These are phyloP conservation scores for Pseudozyma hubeiensis DNA, from an alignment of 1,284 basidiomycete genomes.

Conservation along the genomic window DNA sequence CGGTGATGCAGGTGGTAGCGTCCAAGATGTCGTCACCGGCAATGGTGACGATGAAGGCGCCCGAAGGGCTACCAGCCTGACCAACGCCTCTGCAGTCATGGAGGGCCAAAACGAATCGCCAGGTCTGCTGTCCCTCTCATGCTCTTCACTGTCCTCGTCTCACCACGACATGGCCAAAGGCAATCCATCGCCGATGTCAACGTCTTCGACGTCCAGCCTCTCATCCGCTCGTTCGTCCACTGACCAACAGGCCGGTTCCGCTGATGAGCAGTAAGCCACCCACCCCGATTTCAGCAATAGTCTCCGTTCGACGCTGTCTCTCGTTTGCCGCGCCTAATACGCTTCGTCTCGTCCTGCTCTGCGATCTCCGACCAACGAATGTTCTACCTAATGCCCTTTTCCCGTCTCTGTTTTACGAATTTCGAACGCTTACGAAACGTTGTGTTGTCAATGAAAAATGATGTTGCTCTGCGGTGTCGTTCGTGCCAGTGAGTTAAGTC, in stretches of 20 bases:
- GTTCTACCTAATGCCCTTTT: too few species aligned
- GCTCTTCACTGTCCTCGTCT: not conserved
- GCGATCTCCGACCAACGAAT: too few species aligned
- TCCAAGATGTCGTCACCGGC: not conserved
- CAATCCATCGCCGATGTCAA: not conserved
- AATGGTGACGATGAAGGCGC: not conserved
- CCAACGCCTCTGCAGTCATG: not conserved
- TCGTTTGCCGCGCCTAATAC: too few species aligned
- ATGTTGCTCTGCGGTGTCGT: too few species aligned
- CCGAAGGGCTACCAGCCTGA: not conserved
- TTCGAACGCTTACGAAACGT: too few species aligned
- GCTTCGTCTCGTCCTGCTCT: too few species aligned
- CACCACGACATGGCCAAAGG: not conserved
- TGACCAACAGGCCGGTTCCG: not conserved
- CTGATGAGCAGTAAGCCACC: not conserved
- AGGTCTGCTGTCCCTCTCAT: slow-evolving; percentile 7
- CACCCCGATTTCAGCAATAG: too few species aligned
- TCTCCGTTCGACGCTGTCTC: not conserved
- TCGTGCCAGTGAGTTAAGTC: too few species aligned
- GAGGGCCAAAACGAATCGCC: slow-evolving; percentile 4
- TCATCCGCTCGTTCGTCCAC: not conserved
- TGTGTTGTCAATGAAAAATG: too few species aligned
- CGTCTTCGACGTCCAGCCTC: not conserved
- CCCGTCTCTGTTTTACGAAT: too few species aligned
- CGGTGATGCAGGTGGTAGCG: not conserved